Conservation (phyloP, 2,329 filamentous ascomycete species). For the Colletotrichum liaoningense region DNA sequence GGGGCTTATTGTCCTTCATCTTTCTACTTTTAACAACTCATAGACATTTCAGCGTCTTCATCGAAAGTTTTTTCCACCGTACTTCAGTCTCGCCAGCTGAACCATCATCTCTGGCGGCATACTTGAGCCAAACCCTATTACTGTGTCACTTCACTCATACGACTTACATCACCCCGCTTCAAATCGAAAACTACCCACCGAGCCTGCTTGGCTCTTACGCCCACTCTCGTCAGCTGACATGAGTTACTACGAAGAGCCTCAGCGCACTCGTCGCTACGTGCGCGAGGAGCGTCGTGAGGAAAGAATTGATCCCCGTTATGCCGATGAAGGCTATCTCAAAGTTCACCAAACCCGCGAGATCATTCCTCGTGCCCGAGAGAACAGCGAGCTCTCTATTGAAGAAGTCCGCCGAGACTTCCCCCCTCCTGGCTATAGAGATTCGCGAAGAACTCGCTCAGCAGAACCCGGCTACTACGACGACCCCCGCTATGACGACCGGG, state of each 20-base stretch:
- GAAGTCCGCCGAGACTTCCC: conserved; percentile 88
- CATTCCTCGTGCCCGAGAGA: conserved; percentile 72
- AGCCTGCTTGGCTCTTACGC: neutral
- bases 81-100: neutral
- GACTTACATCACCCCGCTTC: conserved; percentile 19
- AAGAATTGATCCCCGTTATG: conserved; percentile 61
- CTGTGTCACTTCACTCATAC: neutral
- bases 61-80: neutral
- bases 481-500: conserved; percentile 57
- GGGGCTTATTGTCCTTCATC: neutral
- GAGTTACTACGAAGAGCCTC: conserved; percentile 66
- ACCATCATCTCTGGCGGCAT: neutral
- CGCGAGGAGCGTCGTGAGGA: conserved; percentile 65
- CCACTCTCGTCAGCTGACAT: conserved; percentile 11
- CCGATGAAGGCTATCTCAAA: conserved; percentile 63
- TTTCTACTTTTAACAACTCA: conserved; percentile 6
- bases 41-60: neutral
- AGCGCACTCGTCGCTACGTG: conserved; percentile 60
- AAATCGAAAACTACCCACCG: neutral
- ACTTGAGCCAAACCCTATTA: neutral
- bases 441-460: conserved; percentile 73
- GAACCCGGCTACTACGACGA: conserved; percentile 70
- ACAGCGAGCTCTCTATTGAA: conserved; percentile 81
- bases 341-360: conserved; percentile 62
- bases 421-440: conserved; percentile 70